Percentiles rank a stretch among this genome's conserved stretches.
Evolutionary conservation across 257 asterid species (phyloP).

Genomic region (Rhazya stricta): DNA sequence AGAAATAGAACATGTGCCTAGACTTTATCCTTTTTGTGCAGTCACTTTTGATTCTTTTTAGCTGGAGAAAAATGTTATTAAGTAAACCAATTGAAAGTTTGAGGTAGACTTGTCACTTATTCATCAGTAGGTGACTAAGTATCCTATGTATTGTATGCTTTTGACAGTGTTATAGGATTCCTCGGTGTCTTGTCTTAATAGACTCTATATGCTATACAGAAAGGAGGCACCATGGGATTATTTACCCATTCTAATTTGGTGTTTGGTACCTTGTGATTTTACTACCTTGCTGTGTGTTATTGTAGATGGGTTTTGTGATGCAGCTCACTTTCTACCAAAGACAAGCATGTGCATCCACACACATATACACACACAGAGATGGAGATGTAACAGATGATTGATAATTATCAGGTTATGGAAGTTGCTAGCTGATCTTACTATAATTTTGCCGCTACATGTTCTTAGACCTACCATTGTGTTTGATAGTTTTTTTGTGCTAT

Average conservation of each 20-base stretch:
- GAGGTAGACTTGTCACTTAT: not conserved
- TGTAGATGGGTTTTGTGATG: not conserved
- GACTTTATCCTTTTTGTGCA: not conserved
- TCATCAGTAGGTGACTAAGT: not conserved
- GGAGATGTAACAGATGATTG: not conserved
- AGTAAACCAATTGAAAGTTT: not conserved
- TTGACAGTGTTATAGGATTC: not conserved
- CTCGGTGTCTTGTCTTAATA: not conserved
- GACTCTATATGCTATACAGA: not conserved
- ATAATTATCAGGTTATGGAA: not conserved
- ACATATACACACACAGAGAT: not conserved
- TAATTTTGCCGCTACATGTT: not conserved
- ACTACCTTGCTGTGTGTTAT: not conserved
- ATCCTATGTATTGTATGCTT: not conserved
- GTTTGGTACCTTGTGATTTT: not conserved
- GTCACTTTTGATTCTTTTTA: not conserved
- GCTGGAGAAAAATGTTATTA: not conserved
- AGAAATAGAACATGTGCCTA: not conserved
- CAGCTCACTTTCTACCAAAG: not conserved
- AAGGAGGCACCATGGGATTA: not conserved
- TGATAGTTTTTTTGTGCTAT: not conserved
- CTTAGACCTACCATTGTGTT: not conserved
- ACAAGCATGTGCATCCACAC: not conserved
- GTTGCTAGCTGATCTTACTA: not conserved
- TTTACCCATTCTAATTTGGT: not conserved